Percentiles rank a stretch among this genome's conserved stretches.
Evolutionary conservation across 1,284 basidiomycete genomes (phyloP).

Genomic region (Ustilago loliicola): DNA sequence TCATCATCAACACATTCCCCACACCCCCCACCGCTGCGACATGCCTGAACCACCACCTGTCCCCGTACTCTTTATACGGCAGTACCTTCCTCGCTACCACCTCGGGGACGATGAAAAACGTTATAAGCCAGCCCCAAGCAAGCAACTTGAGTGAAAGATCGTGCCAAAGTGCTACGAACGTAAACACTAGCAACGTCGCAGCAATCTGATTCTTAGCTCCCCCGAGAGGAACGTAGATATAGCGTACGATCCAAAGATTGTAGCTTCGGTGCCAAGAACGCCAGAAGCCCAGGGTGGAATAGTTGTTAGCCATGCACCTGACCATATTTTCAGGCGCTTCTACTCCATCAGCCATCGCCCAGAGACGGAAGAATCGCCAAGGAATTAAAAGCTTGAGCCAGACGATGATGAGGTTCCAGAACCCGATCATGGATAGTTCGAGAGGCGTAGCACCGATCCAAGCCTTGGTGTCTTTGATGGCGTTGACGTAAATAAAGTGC

Average conservation of each 20-base stretch:
- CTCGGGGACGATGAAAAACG: conserved; percentile 91
- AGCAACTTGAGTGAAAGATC: conserved; percentile 89
- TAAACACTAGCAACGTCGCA: conserved; percentile 86
- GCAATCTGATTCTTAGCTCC: conserved; percentile 78
- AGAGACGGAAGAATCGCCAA: conserved; percentile 97
- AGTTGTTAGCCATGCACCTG: conserved; percentile 98
- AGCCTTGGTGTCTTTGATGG: conserved; percentile 89
- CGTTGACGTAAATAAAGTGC: conserved; percentile 96
- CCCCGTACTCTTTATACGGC: conserved; percentile 79
- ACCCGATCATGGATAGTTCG: conserved; percentile 91
- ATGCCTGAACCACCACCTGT: conserved; percentile 85
- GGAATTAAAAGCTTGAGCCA: conserved; percentile 99
- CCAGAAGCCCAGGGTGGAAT: conserved; percentile 94
- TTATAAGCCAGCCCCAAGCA: conserved; percentile 97
- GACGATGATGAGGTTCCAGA: conserved; percentile 96
- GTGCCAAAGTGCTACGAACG: conserved; percentile 99
- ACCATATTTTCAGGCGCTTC: conserved; percentile 99
- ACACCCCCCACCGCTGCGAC: conserved; percentile 86
- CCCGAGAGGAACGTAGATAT: conserved; percentile 91
- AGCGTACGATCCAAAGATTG: conserved; percentile 92
- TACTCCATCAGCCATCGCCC: conserved; percentile 89
- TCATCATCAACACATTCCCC: conserved; percentile 89
- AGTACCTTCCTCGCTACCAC: conserved; percentile 76
- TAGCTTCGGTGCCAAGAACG: conserved; percentile 95
- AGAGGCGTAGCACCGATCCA: conserved; percentile 80